These are phyloP conservation scores for Salicornia ramosissima DNA, from an alignment of 148 eudicot species.

Conservation along the genomic window DNA sequence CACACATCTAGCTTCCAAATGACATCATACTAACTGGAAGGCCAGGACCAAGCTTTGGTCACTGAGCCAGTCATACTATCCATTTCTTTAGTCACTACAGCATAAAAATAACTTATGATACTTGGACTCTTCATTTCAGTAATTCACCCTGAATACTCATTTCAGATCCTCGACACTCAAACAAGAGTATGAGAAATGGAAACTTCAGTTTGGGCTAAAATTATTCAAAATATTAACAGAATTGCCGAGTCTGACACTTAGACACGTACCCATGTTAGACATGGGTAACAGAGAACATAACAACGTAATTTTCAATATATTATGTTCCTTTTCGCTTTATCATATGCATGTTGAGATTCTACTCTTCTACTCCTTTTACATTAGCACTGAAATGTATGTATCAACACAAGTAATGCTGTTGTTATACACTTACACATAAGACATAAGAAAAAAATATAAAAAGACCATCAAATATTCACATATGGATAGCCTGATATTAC, in stretches of 20 bases:
- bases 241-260: too few relatives aligned
- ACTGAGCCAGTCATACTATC: background rate
- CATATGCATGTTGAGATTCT: background rate
- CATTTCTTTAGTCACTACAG: background rate
- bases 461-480: background rate
- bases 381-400: background rate
- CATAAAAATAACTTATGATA: too few relatives aligned
- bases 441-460: background rate
- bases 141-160: too few relatives aligned
- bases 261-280: too few relatives aligned
- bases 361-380: background rate
- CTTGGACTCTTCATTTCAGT: too few relatives aligned
- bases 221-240: too few relatives aligned
- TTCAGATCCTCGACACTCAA: too few relatives aligned
- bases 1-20: constrained; percentile 3
- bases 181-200: too few relatives aligned
- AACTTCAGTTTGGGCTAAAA: too few relatives aligned
- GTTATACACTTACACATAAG: too few relatives aligned
- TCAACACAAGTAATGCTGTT: background rate
- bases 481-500: background rate
- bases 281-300: too few relatives aligned
- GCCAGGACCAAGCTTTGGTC: background rate
- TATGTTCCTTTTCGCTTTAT: background rate
- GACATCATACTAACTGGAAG: background rate
- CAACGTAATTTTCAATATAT: background rate